Evolutionary conservation across 192 early-diverging fungal genomes (phyloP).

Genomic region (Dispira parvispora): DNA sequence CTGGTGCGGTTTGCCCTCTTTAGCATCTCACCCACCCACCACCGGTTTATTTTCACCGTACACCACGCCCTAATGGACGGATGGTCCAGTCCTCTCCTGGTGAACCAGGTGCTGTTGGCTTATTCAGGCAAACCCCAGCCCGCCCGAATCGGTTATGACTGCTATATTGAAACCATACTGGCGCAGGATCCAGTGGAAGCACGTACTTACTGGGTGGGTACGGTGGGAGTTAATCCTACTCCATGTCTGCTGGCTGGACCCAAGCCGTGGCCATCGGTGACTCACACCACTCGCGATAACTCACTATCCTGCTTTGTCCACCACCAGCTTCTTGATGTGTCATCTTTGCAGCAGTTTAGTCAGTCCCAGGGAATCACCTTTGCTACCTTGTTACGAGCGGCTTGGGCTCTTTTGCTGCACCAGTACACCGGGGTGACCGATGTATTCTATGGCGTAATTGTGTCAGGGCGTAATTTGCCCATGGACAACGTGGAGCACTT

Average conservation of each 20-base stretch:
- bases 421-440: not conserved
- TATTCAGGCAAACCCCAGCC: not conserved
- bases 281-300: too few relatives aligned
- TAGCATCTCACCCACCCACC: too few relatives aligned
- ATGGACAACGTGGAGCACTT: not conserved
- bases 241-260: not conserved
- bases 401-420: not conserved
- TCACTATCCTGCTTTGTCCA: not conserved
- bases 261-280: too few relatives aligned
- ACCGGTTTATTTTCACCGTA: not conserved
- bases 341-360: not conserved
- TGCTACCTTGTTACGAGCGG: not conserved
- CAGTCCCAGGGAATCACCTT: not conserved
- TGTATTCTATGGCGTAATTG: not conserved
- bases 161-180: not conserved
- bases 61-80: slow-evolving; percentile 9
- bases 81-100: not conserved
- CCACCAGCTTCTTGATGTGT: not conserved
- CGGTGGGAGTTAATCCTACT: not conserved
- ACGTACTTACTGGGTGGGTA: not conserved
- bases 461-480: slow-evolving; percentile 1
- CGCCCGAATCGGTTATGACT: not conserved
- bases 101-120: not conserved
- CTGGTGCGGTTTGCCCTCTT: slow-evolving; percentile 6
- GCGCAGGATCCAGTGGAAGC: not conserved